Conservation (phyloP, 495 filamentous ascomycete species). For the Physcia stellaris region DNA sequence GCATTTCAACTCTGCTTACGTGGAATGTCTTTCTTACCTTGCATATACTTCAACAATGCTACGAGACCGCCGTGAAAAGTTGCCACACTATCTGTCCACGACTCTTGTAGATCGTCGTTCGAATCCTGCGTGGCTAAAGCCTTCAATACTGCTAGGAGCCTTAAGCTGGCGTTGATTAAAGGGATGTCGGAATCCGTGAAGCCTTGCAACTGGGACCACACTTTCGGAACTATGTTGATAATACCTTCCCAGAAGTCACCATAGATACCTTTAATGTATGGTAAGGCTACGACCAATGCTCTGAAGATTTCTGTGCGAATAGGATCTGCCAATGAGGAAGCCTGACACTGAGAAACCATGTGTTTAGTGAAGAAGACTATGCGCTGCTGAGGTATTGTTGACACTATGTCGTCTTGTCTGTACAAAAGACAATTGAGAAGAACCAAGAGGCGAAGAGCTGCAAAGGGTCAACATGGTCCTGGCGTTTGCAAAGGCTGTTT, state of each 20-base stretch:
- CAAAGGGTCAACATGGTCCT: constrained; percentile 12
- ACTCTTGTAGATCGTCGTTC: constrained; percentile 80
- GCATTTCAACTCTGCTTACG: too few species aligned
- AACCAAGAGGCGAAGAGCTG: constrained; percentile 34
- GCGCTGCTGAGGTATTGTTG: constrained; percentile 59
- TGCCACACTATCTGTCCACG: constrained; percentile 39
- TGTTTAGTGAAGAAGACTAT: constrained; percentile 73
- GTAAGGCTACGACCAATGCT: constrained; percentile 49
- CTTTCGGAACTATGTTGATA: constrained; percentile 39
- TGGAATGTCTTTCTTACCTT: constrained; percentile 6
- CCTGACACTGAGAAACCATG: constrained; percentile 53
- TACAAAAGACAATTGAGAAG: constrained; percentile 45
- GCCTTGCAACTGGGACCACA: constrained; percentile 30
- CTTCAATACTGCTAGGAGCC: constrained; percentile 49
- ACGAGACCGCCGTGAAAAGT: constrained; percentile 43
- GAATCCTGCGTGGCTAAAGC: constrained; percentile 39
- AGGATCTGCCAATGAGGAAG: constrained; percentile 26
- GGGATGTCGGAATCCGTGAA: constrained; percentile 40
- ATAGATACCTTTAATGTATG: constrained; percentile 61
- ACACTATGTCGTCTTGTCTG: constrained; percentile 33
- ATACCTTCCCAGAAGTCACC: constrained; percentile 70
- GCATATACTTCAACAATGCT: constrained; percentile 36
- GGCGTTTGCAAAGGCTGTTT: constrained; percentile 9
- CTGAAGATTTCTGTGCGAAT: constrained; percentile 43
- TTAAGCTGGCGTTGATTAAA: constrained; percentile 53